Evolutionary conservation across 1,284 basidiomycete species (phyloP).

Genomic region (Cryptococcus amylolentus): DNA sequence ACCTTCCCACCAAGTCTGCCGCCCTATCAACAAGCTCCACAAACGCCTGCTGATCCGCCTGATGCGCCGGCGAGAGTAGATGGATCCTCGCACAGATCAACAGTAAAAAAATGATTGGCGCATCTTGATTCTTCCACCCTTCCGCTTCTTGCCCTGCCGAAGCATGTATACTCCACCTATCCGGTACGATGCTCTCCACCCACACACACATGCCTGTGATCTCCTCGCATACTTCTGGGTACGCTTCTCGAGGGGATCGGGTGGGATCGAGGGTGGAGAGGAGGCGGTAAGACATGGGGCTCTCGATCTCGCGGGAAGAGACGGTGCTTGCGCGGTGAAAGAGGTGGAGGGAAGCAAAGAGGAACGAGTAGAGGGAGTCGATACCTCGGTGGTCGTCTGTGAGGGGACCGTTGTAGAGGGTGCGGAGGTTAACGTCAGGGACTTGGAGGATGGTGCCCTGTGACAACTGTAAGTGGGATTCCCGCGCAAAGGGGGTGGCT

Average conservation of each 20-base stretch:
- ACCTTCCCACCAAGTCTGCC: neutral
- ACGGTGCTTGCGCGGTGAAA: constrained; percentile 11
- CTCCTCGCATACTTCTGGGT: constrained; percentile 21
- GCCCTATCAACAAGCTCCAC: neutral
- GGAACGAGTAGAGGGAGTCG: constrained; percentile 8
- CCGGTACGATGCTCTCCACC: constrained; percentile 13
- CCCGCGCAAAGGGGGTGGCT: neutral
- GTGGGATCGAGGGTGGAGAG: neutral
- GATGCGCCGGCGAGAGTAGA: neutral
- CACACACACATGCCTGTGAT: constrained; percentile 11
- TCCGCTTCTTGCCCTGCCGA: neutral
- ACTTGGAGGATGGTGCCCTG: constrained; percentile 1
- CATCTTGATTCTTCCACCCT: constrained; percentile 11
- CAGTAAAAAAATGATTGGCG: constrained; percentile 9
- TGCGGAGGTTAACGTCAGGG: constrained; percentile 15
- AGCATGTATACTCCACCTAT: constrained; percentile 1
- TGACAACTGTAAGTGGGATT: neutral
- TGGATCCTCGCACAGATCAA: neutral
- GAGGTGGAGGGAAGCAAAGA: constrained; percentile 6
- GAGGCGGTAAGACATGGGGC: neutral
- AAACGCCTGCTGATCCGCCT: neutral
- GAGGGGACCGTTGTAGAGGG: constrained; percentile 15
- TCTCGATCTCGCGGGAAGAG: constrained; percentile 1
- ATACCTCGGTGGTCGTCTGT: neutral
- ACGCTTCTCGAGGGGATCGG: neutral